Percentiles rank a stretch among this genome's conserved stretches.
Conservation (phyloP, 352 stramenopile genomes). For the Phytophthora pinifolia region DNA sequence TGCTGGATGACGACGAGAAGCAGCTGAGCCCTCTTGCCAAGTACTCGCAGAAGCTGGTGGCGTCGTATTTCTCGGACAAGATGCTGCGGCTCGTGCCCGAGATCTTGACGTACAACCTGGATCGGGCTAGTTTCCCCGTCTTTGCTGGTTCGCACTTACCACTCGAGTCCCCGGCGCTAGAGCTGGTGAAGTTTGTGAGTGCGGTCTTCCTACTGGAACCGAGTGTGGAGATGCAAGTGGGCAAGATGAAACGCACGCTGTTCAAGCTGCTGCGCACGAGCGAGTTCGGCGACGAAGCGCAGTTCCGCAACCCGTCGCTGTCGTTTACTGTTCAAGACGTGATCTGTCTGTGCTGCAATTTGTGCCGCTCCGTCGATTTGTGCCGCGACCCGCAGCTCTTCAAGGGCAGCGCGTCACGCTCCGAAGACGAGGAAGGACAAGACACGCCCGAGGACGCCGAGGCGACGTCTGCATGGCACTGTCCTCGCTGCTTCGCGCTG, state of each 20-base stretch:
- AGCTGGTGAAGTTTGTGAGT: slow-evolving; percentile 97
- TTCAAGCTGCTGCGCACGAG: slow-evolving; percentile 81
- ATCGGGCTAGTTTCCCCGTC: slow-evolving; percentile 71
- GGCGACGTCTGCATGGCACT: slow-evolving; percentile 73
- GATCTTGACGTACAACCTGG: slow-evolving; percentile 72
- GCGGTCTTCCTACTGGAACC: slow-evolving; percentile 93
- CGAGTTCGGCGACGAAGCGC: slow-evolving; percentile 76
- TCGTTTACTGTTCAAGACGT: slow-evolving; percentile 96
- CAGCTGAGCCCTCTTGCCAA: slow-evolving; percentile 53
- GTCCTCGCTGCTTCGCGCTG: slow-evolving; percentile 89
- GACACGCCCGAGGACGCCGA: slow-evolving; percentile 22
- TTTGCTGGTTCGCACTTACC: slow-evolving; percentile 84
- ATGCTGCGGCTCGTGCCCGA: slow-evolving; percentile 76
- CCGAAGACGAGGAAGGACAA: slow-evolving; percentile 31
- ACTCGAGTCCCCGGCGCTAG: slow-evolving; percentile 90
- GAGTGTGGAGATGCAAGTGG: slow-evolving; percentile 89
- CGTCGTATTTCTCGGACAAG: slow-evolving; percentile 78
- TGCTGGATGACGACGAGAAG: slow-evolving; percentile 54
- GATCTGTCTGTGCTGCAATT: slow-evolving; percentile 96
- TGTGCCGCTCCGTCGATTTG: slow-evolving; percentile 96
- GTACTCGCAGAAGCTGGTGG: slow-evolving; percentile 73
- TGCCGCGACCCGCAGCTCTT: slow-evolving; percentile 93
- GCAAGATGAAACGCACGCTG: slow-evolving; percentile 91
- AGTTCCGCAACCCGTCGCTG: slow-evolving; percentile 94
- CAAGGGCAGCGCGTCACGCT: slow-evolving; percentile 51